Percentiles rank a stretch among this genome's conserved stretches.
Conservation (phyloP, 495 filamentous ascomycete species). For the Thermothielavioides terrestris region DNA sequence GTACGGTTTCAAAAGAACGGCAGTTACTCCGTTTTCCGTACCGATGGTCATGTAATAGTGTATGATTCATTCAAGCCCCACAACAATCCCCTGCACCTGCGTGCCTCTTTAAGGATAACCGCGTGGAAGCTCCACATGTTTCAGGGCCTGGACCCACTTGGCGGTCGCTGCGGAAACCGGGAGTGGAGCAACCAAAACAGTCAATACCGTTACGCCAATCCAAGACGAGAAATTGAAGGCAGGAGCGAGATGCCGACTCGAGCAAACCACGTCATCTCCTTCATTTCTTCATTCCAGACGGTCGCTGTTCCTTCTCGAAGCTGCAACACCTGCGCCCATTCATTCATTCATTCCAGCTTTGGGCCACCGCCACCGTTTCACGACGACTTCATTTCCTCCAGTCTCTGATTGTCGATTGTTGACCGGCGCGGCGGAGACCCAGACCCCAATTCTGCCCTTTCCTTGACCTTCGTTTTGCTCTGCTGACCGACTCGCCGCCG, state of each 20-base stretch:
- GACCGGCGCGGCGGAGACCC: conserved; percentile 8
- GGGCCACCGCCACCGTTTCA: background rate
- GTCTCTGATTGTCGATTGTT: conserved; percentile 8
- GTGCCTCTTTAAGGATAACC: no score
- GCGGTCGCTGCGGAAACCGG: conserved; percentile 6
- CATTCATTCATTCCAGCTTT: conserved; percentile 1
- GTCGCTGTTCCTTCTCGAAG: background rate
- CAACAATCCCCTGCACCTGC: no score
- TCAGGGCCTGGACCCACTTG: background rate
- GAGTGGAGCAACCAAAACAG: conserved; percentile 1
- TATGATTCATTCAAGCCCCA: no score
- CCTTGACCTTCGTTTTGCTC: background rate
- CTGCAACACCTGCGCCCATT: background rate
- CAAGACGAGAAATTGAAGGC: conserved; percentile 8
- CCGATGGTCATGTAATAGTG: no score
- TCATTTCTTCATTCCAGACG: background rate
- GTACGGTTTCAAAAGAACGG: no score
- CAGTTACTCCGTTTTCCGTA: no score
- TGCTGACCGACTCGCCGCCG: background rate
- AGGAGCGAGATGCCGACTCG: background rate
- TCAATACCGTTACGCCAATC: conserved; percentile 2
- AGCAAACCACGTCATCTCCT: conserved; percentile 7
- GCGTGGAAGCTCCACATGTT: background rate
- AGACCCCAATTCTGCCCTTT: background rate
- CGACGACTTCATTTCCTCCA: background rate